These are phyloP conservation scores for Sugiyamaella grinbergsii DNA, from an alignment of 1,139 yeast species.

Conservation along the genomic window DNA sequence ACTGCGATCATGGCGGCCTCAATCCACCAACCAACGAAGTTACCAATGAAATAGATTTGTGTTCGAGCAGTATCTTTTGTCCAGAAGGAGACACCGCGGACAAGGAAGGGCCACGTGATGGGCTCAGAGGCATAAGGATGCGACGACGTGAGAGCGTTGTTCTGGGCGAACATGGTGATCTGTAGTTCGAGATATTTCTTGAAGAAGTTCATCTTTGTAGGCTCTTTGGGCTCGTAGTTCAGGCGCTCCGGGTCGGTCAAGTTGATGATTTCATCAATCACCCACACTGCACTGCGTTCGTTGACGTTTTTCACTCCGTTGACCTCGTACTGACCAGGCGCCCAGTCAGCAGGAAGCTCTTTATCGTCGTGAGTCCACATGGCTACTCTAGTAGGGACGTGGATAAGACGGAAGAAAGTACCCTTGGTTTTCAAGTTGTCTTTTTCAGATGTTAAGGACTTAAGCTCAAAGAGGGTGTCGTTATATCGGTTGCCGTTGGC, in stretches of 20 bases:
- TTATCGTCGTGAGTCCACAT: constrained; percentile 92
- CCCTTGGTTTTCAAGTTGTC: constrained; percentile 68
- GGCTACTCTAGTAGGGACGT: constrained; percentile 85
- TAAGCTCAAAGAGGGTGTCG: constrained; percentile 78
- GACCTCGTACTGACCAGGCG: constrained; percentile 84
- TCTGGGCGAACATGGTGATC: constrained; percentile 84
- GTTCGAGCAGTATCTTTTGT: constrained; percentile 59
- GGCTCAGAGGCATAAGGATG: constrained; percentile 98
- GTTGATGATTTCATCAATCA: constrained; percentile 68
- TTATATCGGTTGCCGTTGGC: constrained; percentile 61
- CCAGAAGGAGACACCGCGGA: constrained; percentile 96
- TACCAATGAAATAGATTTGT: constrained; percentile 90
- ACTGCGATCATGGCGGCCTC: constrained; percentile 70
- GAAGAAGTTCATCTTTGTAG: constrained; percentile 69
- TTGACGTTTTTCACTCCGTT: constrained; percentile 85
- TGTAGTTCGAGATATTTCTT: constrained; percentile 91
- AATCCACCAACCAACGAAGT: constrained; percentile 90
- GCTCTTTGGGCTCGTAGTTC: constrained; percentile 52
- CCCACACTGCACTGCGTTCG: constrained; percentile 74
- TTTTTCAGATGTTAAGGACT: constrained; percentile 56
- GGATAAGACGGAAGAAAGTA: constrained; percentile 68
- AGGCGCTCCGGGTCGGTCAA: constrained; percentile 62
- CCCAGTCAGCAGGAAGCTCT: constrained; percentile 86
- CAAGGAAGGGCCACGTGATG: constrained; percentile 87
- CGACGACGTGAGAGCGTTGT: constrained; percentile 79